Evolutionary conservation across 352 stramenopile species (phyloP).

Genomic region (Globisporangium canariense): DNA sequence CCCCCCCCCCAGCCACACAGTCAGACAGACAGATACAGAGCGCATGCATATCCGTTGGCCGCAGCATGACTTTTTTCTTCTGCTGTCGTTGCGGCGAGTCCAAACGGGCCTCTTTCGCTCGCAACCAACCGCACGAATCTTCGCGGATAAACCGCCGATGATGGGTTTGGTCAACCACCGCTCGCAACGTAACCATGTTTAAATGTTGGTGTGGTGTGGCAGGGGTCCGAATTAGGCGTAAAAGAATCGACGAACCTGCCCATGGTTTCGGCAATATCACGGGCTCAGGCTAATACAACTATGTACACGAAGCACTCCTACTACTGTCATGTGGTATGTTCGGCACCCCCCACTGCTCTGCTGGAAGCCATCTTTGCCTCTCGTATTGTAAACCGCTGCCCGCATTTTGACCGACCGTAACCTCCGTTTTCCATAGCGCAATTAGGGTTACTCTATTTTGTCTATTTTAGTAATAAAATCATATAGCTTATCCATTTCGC

Average conservation of each 20-base stretch:
- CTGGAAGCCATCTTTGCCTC: not conserved
- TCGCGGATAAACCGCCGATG: not conserved
- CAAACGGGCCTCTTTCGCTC: not conserved
- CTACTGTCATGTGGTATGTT: too few species aligned
- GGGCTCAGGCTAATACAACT: too few species aligned
- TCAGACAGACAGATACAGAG: too few species aligned
- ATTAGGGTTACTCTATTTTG: not conserved
- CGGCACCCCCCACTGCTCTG: not conserved
- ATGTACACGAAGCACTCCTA: not conserved
- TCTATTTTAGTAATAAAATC: not conserved
- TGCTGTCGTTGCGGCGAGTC: not conserved
- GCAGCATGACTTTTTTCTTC: not conserved
- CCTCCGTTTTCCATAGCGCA: not conserved
- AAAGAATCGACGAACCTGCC: not conserved
- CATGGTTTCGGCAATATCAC: too few species aligned
- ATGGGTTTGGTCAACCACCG: slow-evolving; percentile 1
- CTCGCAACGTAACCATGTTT: not conserved
- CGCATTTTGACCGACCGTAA: not conserved
- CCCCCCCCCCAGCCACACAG: too few species aligned
- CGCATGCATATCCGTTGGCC: not conserved
- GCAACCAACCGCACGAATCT: slow-evolving; percentile 1
- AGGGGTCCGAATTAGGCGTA: not conserved
- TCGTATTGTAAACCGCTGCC: not conserved
- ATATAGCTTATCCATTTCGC: not conserved
- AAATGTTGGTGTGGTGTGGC: not conserved